Evolutionary conservation across 208 protist species (phyloP), one percentile per base, ranked within the genome.

Genomic region (Leishmania braziliensis): DNA sequence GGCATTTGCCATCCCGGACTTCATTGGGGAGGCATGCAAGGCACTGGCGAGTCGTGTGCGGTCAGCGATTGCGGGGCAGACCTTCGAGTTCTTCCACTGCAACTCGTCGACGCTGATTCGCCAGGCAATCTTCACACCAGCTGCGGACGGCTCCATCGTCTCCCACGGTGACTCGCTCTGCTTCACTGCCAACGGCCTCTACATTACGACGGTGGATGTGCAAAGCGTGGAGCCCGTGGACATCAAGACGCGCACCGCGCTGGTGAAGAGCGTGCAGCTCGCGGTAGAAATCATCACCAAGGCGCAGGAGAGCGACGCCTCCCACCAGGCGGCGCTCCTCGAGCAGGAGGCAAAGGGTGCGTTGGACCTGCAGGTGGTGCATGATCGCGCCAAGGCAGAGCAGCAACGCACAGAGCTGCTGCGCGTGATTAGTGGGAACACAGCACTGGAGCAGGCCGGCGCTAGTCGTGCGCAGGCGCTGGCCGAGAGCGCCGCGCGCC

Each of bases 21-120:
- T 99, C 84, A 90, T 99, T 63, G 98, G 98, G 29, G 97, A 98
- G 86, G 90, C 91, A 26, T 99, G 98, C 90, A 98, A 98, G 77
- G 94, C 96, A 36, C 96, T 99, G 53, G 98, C 97, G 29, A 98
- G 94, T 58, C 91, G 96, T 74, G 90, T 99, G 60, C 95, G 98
- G 69, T 97, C 94, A 43, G 90, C 90, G 62, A 96, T 99, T 20
- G 98, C 98, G 5, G 48, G 75, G 0, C 89, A 90, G 23, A 88
- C 95, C 5, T 99, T 99, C 84, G 98, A 99, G 87, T 86, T 98
- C 80, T 99, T 99, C 89, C 98, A 99, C 86, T 92, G 94, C 70
- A 93, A 98, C 87, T 99, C 97, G 29, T 91, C 98, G 26, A 82
- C 89, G 60, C 90, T 99, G 60, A 99, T 99, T 80, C 90, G 93